phyloP scores from a whole-genome alignment of 2,329 filamentous ascomycete genomes.

The Ampelomyces quisqualis region DNA sequence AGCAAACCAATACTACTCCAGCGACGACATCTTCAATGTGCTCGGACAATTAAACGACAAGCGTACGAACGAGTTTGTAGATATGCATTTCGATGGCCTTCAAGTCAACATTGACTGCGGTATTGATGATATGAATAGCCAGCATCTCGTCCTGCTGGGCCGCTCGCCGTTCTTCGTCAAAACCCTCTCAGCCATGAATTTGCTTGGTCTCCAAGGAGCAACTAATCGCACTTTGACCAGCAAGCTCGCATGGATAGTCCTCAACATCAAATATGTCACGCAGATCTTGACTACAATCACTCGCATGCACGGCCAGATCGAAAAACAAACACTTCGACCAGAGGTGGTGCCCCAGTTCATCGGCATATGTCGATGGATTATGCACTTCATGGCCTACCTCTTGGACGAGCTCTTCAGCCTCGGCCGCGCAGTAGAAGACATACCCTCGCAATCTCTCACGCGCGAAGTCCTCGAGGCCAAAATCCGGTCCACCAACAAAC shows the following conservation, averaged over 20 bases:
- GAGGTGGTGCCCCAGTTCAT: conserved; percentile 47
- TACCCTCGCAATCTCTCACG: conserved; percentile 41
- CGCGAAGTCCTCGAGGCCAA: conserved; percentile 28
- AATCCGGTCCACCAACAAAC: conserved; percentile 38
- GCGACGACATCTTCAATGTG: conserved; percentile 53
- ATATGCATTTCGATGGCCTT: conserved; percentile 59
- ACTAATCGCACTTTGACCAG: conserved; percentile 61
- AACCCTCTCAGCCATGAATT: conserved; percentile 75
- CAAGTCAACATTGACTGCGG: conserved; percentile 72
- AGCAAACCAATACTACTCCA: conserved; percentile 49
- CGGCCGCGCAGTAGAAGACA: conserved; percentile 22
- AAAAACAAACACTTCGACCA: conserved; percentile 43
- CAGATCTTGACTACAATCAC: conserved; percentile 62
- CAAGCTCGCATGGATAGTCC: conserved; percentile 71
- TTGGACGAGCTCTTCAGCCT: conserved; percentile 53
- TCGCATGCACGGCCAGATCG: conserved; percentile 51
- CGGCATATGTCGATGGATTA: conserved; percentile 75
- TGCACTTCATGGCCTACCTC: conserved; percentile 63
- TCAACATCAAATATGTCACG: conserved; percentile 70
- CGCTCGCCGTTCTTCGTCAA: conserved; percentile 70
- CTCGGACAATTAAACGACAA: conserved; percentile 29
- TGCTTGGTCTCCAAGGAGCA: conserved; percentile 60
- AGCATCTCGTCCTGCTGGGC: conserved; percentile 40
- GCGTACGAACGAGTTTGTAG: conserved; percentile 55
- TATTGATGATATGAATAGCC: conserved; percentile 64